phyloP scores from a whole-genome alignment of 495 filamentous ascomycete genomes.

The Neurospora sp. region DNA sequence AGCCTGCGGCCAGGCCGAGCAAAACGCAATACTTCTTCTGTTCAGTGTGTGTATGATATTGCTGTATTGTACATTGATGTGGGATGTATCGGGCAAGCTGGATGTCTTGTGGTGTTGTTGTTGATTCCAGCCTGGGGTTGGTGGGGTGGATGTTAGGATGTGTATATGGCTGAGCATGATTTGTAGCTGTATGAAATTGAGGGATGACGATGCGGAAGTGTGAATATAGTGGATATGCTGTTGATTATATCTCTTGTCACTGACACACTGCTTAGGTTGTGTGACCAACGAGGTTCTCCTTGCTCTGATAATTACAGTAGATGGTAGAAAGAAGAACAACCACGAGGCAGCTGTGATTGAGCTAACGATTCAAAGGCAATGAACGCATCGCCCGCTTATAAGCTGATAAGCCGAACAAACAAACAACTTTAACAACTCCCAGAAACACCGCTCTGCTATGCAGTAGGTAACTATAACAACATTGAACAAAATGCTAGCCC shows the following conservation, averaged over 20 bases:
- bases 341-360: not conserved
- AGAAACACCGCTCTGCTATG: not conserved
- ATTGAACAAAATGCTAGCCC: not conserved
- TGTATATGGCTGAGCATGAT: not conserved
- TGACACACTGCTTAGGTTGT: not conserved
- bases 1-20: not conserved
- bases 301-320: too few relatives aligned
- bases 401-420: not conserved
- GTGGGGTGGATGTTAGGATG: not conserved
- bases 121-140: not conserved
- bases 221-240: not conserved
- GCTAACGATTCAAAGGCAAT: not conserved
- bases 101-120: not conserved
- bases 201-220: not conserved
- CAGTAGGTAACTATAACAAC: not conserved
- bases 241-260: not conserved
- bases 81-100: not conserved
- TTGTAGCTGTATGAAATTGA: not conserved
- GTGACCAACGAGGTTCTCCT: too few relatives aligned
- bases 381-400: not conserved
- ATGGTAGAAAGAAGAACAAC: too few relatives aligned
- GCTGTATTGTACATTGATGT: not conserved
- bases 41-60: not conserved
- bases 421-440: not conserved
- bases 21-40: not conserved